Percentiles rank a stretch among this genome's conserved stretches.
Evolutionary conservation across 1,139 yeast species (phyloP).

Genomic region (Waltiozyma sp.): DNA sequence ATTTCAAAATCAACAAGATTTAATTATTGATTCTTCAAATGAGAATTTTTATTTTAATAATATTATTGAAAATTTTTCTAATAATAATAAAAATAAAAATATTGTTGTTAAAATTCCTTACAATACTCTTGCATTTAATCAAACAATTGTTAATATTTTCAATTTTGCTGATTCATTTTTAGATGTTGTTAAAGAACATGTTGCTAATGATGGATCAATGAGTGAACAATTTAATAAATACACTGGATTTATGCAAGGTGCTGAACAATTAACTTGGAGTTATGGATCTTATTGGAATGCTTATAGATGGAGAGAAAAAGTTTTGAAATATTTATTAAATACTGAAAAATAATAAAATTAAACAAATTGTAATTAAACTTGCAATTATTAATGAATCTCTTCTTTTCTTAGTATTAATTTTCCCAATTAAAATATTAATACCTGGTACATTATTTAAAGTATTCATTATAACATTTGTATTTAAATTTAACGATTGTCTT

Average conservation of each 20-base stretch:
- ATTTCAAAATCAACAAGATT: slow-evolving; percentile 23
- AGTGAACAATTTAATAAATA: slow-evolving; percentile 82
- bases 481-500: slow-evolving; percentile 48
- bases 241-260: slow-evolving; percentile 84
- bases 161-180: slow-evolving; percentile 68
- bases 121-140: slow-evolving; percentile 35
- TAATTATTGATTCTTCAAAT: slow-evolving; percentile 18
- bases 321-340: slow-evolving; percentile 5
- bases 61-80: slow-evolving; percentile 18
- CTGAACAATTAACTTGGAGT: slow-evolving; percentile 83
- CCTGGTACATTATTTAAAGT: slow-evolving; percentile 73
- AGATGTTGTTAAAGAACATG: slow-evolving; percentile 61
- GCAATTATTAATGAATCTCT: slow-evolving; percentile 85
- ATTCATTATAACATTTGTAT: slow-evolving; percentile 53
- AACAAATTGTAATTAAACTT: slow-evolving; percentile 58
- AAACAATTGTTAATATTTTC: slow-evolving; percentile 36
- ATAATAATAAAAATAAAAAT: too few species aligned
- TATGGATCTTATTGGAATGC: slow-evolving; percentile 73
- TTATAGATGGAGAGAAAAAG: slow-evolving; percentile 46
- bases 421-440: slow-evolving; percentile 59
- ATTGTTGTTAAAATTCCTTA: slow-evolving; percentile 24
- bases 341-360: slow-evolving; percentile 53
- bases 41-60: slow-evolving; percentile 20
- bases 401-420: slow-evolving; percentile 80
- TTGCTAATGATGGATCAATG: slow-evolving; percentile 62